Evolutionary conservation across 1,139 yeast species (phyloP).

Genomic region (Tardiomyces blankii): DNA sequence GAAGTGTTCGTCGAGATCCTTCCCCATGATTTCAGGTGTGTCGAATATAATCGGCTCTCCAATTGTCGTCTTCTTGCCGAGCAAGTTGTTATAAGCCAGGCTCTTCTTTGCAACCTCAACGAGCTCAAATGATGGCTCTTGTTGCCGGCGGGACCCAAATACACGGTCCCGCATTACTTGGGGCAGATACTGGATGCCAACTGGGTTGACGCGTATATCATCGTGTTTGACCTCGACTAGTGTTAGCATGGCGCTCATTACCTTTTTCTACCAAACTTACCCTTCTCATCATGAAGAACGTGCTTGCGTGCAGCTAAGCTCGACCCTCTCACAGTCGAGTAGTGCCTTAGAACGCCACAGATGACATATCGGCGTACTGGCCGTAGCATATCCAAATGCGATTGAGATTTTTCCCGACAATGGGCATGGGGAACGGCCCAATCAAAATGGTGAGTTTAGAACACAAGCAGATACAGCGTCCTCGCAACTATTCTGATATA

Average conservation of each 20-base stretch:
- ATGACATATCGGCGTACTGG: too few species aligned
- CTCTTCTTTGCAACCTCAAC: constrained; percentile 52
- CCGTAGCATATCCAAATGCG: too few species aligned
- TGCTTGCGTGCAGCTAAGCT: not conserved
- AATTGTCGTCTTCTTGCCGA: constrained; percentile 68
- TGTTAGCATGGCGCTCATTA: not conserved
- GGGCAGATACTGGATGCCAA: constrained; percentile 33
- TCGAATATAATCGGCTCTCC: constrained; percentile 48
- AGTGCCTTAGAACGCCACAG: not conserved
- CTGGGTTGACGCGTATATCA: constrained; percentile 44
- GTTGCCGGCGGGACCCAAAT: constrained; percentile 14
- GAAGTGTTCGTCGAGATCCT: constrained; percentile 74
- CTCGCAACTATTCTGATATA: too few species aligned
- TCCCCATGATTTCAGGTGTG: constrained; percentile 63
- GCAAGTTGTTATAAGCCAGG: constrained; percentile 49
- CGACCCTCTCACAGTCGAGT: not conserved
- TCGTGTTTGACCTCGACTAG: not conserved
- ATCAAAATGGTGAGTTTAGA: too few species aligned
- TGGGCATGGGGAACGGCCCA: too few species aligned
- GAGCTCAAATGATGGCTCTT: constrained; percentile 24
- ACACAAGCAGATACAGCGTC: too few species aligned
- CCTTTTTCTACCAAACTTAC: not conserved
- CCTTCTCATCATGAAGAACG: not conserved
- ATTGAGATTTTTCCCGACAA: too few species aligned
- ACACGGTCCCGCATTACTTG: constrained; percentile 16